Evolutionary conservation across 1,284 basidiomycete genomes (phyloP).

Genomic region (Apiotrichum siamense): DNA sequence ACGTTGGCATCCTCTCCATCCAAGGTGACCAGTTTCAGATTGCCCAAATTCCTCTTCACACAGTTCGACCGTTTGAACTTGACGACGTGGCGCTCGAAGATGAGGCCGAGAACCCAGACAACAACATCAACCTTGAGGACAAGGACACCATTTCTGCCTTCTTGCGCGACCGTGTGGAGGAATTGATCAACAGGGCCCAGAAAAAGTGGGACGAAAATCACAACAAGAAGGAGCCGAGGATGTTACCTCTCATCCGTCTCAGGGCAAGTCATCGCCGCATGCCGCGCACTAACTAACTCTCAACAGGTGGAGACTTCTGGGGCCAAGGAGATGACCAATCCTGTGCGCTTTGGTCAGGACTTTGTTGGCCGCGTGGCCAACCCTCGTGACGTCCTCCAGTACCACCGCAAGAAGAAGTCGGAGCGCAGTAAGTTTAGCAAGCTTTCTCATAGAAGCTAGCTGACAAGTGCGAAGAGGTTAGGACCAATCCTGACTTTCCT

Average conservation of each 20-base stretch:
- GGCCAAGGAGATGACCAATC: conserved; percentile 83
- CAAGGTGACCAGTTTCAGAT: conserved; percentile 81
- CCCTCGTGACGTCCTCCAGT: conserved; percentile 84
- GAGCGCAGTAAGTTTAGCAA: conserved; percentile 31
- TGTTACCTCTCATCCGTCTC: conserved; percentile 84
- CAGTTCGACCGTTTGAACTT: conserved; percentile 91
- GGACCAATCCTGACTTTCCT: conserved; percentile 35
- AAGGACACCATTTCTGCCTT: conserved; percentile 75
- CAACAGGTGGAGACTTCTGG: conserved; percentile 85
- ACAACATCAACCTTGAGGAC: conserved; percentile 65
- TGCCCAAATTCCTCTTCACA: conserved; percentile 76
- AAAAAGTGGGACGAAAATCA: conserved; percentile 74
- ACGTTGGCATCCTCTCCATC: conserved; percentile 78
- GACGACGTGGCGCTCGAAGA: conserved; percentile 72
- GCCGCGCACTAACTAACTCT: not conserved
- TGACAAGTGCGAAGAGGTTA: conserved; percentile 26
- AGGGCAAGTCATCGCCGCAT: conserved; percentile 54
- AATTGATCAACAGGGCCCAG: conserved; percentile 70
- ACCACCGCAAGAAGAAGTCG: conserved; percentile 73
- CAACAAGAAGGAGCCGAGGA: conserved; percentile 52
- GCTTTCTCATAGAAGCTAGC: not conserved
- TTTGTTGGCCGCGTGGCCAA: conserved; percentile 89
- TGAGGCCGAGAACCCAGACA: conserved; percentile 61
- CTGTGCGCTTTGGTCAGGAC: conserved; percentile 93
- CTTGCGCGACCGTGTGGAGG: conserved; percentile 68